Evolutionary conservation across 805 yeast genomes (phyloP), one percentile per base, ranked within the genome.

Genomic region (Nakazawaea anatomiae): DNA sequence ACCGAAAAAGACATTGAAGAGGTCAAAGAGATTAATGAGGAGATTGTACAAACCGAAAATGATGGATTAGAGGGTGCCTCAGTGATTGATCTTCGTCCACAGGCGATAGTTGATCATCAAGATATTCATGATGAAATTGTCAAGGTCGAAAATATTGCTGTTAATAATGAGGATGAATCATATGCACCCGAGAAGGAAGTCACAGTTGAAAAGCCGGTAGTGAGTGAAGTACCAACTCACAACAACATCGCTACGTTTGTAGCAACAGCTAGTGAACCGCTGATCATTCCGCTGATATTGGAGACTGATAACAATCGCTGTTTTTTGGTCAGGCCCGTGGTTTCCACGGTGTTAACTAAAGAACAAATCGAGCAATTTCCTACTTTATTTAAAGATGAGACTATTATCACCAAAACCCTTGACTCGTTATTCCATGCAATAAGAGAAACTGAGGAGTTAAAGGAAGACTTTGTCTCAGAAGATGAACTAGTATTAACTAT

Each of bases 381-480:
- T 4, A 42, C 31, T 11, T 43, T 41, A 9, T 51, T n/a, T n/a
- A 38, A 39, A 27, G 47, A 46, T 38, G 42, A 34, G 11, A 5
- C 41, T 6, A 29, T 48, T 18, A 38, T 38, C 3, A 9, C 6
- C 2, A 48, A 35, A 4, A 29, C 18, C 11, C n/a, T 51, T 27
- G 54, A 42, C 25, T 39, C 44, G 4, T 41, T 52, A 29, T 48
- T 52, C 43, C 29, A 44, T 41, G 32, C 36, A 31, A 32, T 45
- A 2, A 42, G 48, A 32, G 43, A 47, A 40, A 47, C 48, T 12
- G 50, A 47, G 6, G 14, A 54, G 30, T 12, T 55, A 32, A 50
- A 47, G 10, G 59, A 56, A 8, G 57, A 57, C 42, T 45, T 57
- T 18, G 47, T 45, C 6, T 28, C 41, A 25, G 51, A 36, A 8